These are phyloP conservation scores for Schizophyllum amplum DNA, from an alignment of 1,284 basidiomycete genomes.

Conservation along the genomic window DNA sequence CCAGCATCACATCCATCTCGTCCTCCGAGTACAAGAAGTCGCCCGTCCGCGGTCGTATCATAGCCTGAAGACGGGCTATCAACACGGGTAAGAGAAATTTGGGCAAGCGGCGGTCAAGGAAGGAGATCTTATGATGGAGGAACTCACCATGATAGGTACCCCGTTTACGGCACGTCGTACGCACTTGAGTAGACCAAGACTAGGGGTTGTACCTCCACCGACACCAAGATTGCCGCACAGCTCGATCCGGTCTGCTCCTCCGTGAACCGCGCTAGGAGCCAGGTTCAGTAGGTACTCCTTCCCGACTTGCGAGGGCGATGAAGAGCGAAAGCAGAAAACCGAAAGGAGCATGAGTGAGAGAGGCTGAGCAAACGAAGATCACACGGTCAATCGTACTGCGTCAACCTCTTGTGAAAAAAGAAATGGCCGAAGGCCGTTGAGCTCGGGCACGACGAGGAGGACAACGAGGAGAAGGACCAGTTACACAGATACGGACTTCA, in stretches of 20 bases:
- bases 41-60: slow-evolving; percentile 72
- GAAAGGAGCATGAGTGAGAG: no score
- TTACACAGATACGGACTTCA: slow-evolving; percentile 38
- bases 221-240: slow-evolving; percentile 65
- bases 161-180: slow-evolving; percentile 37
- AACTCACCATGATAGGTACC: slow-evolving; percentile 58
- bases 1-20: slow-evolving; percentile 65
- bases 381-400: no score
- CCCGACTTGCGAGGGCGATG: background rate
- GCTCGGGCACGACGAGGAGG: no score
- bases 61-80: slow-evolving; percentile 35
- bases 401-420: no score
- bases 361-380: background rate
- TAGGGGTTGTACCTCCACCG: slow-evolving; percentile 77
- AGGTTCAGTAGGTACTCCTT: slow-evolving; percentile 7
- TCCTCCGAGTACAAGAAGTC: slow-evolving; percentile 64
- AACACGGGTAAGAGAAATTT: background rate
- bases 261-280: slow-evolving; percentile 47
- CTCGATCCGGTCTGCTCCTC: slow-evolving; percentile 70
- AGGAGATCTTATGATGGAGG: slow-evolving; percentile 2
- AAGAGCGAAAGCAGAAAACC: no score
- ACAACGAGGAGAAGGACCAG: no score
- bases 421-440: no score
- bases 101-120: slow-evolving; percentile 4
- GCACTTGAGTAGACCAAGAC: slow-evolving; percentile 54